Evolutionary conservation across 1,139 yeast genomes (phyloP).

Genomic region (Pichia sp.): DNA sequence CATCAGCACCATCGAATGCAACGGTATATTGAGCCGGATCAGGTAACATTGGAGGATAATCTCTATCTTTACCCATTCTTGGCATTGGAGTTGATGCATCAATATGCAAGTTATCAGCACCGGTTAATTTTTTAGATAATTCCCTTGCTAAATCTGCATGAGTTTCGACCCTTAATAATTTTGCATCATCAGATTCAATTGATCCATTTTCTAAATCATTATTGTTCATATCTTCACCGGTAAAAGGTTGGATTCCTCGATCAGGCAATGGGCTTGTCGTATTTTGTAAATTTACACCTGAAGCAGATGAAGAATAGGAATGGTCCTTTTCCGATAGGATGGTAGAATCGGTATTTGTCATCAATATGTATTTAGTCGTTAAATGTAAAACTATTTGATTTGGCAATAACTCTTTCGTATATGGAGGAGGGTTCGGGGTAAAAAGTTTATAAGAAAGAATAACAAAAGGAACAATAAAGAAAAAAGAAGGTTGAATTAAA

Average conservation of each 20-base stretch:
- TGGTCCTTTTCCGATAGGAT: too few species aligned
- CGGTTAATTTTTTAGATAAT: constrained; percentile 28
- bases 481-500: too few species aligned
- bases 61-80: constrained; percentile 55
- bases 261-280: neutral
- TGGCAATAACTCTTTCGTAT: too few species aligned
- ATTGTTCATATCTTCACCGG: neutral
- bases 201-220: constrained; percentile 11
- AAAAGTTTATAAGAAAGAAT: too few species aligned
- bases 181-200: constrained; percentile 10
- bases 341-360: too few species aligned
- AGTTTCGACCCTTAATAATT: constrained; percentile 19
- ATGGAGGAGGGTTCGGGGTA: too few species aligned
- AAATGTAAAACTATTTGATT: too few species aligned
- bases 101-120: constrained; percentile 22
- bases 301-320: neutral
- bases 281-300: too few species aligned
- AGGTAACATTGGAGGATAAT: constrained; percentile 48
- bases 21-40: constrained; percentile 48
- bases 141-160: constrained; percentile 20
- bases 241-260: neutral
- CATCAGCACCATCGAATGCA: constrained; percentile 54
- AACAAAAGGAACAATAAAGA: too few species aligned
- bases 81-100: constrained; percentile 32
- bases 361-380: too few species aligned